Percentiles rank a stretch among this genome's conserved stretches.
These are phyloP conservation scores for Podospora comata DNA, from an alignment of 495 filamentous ascomycete genomes.

Conservation along the genomic window DNA sequence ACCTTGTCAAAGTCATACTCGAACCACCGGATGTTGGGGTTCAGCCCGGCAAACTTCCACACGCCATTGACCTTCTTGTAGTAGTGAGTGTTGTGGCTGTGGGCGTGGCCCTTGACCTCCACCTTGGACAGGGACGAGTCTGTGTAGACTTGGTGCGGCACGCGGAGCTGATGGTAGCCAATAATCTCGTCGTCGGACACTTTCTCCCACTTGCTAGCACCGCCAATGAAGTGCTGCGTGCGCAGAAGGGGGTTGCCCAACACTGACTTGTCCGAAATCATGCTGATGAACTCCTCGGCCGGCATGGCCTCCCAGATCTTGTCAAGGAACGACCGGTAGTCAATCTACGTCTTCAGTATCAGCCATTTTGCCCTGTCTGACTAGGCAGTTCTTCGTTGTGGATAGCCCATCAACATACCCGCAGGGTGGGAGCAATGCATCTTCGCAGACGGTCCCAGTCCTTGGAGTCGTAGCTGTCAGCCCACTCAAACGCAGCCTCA, in stretches of 20 bases:
- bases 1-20: slow-evolving; percentile 65
- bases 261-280: slow-evolving; percentile 64
- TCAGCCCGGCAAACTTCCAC: slow-evolving; percentile 80
- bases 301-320: slow-evolving; percentile 70
- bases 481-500: slow-evolving; percentile 67
- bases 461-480: slow-evolving; percentile 79
- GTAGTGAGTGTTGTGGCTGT: slow-evolving; percentile 67
- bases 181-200: slow-evolving; percentile 63
- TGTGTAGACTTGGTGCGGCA: slow-evolving; percentile 65
- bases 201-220: slow-evolving; percentile 66
- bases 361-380: background rate
- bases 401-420: slow-evolving; percentile 35
- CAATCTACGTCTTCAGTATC: slow-evolving; percentile 43
- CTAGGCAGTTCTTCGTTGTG: background rate
- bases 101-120: slow-evolving; percentile 62
- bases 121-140: slow-evolving; percentile 50
- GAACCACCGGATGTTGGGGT: slow-evolving; percentile 66
- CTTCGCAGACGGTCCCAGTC: slow-evolving; percentile 70
- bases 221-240: slow-evolving; percentile 76
- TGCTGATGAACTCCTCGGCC: slow-evolving; percentile 66
- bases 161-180: slow-evolving; percentile 74
- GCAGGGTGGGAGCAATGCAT: slow-evolving; percentile 69
- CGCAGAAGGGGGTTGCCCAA: slow-evolving; percentile 67
- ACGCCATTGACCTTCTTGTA: slow-evolving; percentile 71
- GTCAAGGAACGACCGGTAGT: slow-evolving; percentile 73